A percentile compares a stretch with the other conserved stretches of the same genome.
Conservation (phyloP, 2,329 filamentous ascomycete genomes). For the Talaromyces sp. region DNA sequence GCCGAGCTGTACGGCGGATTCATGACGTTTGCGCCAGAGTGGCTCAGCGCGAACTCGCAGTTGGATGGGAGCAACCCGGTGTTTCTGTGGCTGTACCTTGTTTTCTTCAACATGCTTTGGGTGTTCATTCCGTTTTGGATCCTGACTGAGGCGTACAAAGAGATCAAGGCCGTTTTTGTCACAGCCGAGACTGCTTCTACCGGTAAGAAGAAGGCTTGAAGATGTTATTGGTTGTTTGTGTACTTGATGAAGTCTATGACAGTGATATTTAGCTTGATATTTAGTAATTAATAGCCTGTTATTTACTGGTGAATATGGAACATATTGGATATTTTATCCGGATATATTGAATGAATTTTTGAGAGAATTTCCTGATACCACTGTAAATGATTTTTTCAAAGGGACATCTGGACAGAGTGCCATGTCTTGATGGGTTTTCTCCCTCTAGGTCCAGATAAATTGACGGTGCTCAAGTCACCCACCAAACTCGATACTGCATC, state of each 20-base stretch:
- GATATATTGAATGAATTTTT: not conserved
- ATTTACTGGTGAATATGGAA: not conserved
- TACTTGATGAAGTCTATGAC: not conserved
- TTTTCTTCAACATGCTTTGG: conserved; percentile 62
- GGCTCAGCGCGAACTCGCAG: conserved; percentile 54
- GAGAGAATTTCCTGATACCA: not conserved
- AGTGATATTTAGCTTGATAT: not conserved
- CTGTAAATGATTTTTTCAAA: no score
- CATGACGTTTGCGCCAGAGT: conserved; percentile 64
- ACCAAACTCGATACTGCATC: not conserved
- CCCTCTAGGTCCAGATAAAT: conserved; percentile 50
- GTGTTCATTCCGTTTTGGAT: conserved; percentile 57
- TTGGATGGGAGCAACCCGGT: conserved; percentile 57
- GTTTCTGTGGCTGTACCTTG: conserved; percentile 59
- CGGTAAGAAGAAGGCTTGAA: conserved; percentile 12
- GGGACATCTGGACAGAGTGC: conserved; percentile 34
- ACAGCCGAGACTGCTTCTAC: conserved; percentile 18
- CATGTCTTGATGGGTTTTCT: conserved; percentile 37
- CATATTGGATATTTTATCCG: not conserved
- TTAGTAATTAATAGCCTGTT: not conserved
- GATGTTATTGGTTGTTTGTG: not conserved
- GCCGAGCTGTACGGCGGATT: conserved; percentile 59
- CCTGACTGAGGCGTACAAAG: conserved; percentile 47
- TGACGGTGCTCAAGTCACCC: conserved; percentile 19
- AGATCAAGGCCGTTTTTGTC: conserved; percentile 36